These are phyloP conservation scores for Rhodotorula sp. DNA, from an alignment of 1,284 basidiomycete genomes.

Conservation along the genomic window DNA sequence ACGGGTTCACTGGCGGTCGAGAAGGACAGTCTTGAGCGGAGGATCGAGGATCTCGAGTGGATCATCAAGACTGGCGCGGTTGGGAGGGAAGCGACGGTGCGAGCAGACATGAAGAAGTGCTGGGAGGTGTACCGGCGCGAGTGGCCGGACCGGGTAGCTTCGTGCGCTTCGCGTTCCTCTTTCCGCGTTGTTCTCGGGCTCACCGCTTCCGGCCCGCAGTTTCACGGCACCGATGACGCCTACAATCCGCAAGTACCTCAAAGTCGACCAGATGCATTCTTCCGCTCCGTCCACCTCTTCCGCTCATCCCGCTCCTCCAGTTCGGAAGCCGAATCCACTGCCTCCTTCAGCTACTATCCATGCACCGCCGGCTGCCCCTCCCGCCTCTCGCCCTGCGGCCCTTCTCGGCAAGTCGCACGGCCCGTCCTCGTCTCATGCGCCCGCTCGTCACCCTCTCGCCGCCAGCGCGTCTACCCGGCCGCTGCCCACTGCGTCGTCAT, in stretches of 20 bases:
- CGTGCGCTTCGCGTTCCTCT: slow-evolving; percentile 52
- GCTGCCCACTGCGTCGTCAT: neutral
- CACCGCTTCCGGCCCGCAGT: slow-evolving; percentile 49
- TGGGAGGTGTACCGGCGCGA: slow-evolving; percentile 72
- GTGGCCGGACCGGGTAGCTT: slow-evolving; percentile 64
- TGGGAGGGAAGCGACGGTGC: slow-evolving; percentile 72
- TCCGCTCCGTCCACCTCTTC: neutral
- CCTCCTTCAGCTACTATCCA: slow-evolving; percentile 5
- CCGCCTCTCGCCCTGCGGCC: neutral
- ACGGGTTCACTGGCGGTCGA: slow-evolving; percentile 24
- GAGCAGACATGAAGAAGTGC: slow-evolving; percentile 65
- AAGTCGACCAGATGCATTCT: slow-evolving; percentile 50
- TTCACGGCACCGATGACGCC: slow-evolving; percentile 72
- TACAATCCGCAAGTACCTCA: slow-evolving; percentile 71
- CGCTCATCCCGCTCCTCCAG: neutral
- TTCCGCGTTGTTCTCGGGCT: neutral
- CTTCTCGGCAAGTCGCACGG: neutral
- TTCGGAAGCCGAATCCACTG: slow-evolving; percentile 4
- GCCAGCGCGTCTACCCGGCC: too few species aligned
- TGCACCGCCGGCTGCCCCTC: neutral
- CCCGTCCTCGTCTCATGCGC: neutral
- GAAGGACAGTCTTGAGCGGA: slow-evolving; percentile 63
- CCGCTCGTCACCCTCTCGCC: neutral
- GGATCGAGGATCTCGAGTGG: slow-evolving; percentile 64
- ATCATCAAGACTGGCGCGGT: slow-evolving; percentile 65